phyloP scores from a whole-genome alignment of 2,329 filamentous ascomycete species.

The Capronia epimyces region DNA sequence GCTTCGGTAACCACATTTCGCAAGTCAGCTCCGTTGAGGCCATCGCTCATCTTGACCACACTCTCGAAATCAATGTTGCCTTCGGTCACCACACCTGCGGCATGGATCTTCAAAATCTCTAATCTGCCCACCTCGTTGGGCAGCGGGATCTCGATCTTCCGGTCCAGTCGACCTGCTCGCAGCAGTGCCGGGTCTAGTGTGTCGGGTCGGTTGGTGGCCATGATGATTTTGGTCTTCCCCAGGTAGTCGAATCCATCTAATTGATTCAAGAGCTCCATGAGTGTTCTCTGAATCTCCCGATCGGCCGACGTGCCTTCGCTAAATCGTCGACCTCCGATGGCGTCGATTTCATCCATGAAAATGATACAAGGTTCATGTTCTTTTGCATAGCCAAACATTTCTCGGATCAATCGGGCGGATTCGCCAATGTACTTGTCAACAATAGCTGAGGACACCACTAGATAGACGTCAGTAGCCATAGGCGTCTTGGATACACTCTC shows the following conservation, averaged over 20 bases:
- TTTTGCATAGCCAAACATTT: conserved; percentile 99
- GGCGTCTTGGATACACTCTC: background rate
- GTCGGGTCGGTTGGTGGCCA: conserved; percentile 97
- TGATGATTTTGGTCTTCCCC: conserved; percentile 99
- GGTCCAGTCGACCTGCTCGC: conserved; percentile 85
- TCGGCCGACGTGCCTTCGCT: conserved; percentile 96
- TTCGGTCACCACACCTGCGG: conserved; percentile 76
- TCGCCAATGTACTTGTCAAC: conserved; percentile 99
- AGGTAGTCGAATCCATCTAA: conserved; percentile 98
- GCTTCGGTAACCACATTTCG: conserved; percentile 97
- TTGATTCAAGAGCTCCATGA: conserved; percentile 98
- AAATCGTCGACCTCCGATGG: conserved; percentile 93
- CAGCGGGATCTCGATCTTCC: conserved; percentile 95
- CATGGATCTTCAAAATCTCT: conserved; percentile 97
- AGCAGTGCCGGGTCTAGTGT: conserved; percentile 90
- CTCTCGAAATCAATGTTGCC: conserved; percentile 98
- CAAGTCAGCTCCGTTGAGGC: conserved; percentile 93
- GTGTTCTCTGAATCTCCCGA: conserved; percentile 93
- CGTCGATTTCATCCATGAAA: conserved; percentile 99
- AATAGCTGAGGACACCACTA: conserved; percentile 96
- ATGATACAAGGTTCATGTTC: conserved; percentile 99
- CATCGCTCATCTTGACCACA: conserved; percentile 99
- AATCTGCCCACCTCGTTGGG: conserved; percentile 94
- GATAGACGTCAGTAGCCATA: background rate
- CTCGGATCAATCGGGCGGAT: conserved; percentile 90